A percentile compares a stretch with the other conserved stretches of the same genome.
phyloP scores from a whole-genome alignment of 805 yeast genomes.

The Wickerhamiella occidentalis region DNA sequence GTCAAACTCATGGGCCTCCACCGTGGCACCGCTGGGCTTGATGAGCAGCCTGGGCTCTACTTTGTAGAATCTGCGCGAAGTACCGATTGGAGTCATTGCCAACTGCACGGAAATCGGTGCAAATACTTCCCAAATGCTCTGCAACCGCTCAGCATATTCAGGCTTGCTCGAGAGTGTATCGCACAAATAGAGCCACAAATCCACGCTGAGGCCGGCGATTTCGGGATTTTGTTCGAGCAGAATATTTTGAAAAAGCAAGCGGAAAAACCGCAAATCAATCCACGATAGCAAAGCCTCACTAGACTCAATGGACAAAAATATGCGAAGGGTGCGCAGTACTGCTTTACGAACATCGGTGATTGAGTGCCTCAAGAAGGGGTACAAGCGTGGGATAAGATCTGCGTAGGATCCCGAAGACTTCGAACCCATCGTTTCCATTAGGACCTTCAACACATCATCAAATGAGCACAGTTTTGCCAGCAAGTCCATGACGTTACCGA shows the following conservation, averaged over 20 bases:
- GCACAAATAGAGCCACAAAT: slow-evolving; percentile 48
- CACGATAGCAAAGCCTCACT: slow-evolving; percentile 41
- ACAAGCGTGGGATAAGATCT: slow-evolving; percentile 73
- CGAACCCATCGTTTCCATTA: slow-evolving; percentile 48
- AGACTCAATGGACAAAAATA: slow-evolving; percentile 47
- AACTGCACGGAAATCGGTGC: slow-evolving; percentile 43
- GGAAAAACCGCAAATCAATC: slow-evolving; percentile 61
- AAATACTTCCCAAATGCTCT: slow-evolving; percentile 7
- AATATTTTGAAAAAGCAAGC: slow-evolving; percentile 76
- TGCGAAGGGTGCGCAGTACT: slow-evolving; percentile 65
- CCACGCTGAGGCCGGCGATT: slow-evolving; percentile 49
- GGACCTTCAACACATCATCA: slow-evolving; percentile 57
- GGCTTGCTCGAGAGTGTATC: slow-evolving; percentile 12
- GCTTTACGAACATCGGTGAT: slow-evolving; percentile 83
- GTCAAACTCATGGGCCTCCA: slow-evolving; percentile 14
- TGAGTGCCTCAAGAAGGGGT: slow-evolving; percentile 88
- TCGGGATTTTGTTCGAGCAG: slow-evolving; percentile 77
- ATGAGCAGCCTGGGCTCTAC: slow-evolving; percentile 68
- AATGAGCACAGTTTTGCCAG: slow-evolving; percentile 78
- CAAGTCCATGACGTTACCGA: slow-evolving; percentile 92
- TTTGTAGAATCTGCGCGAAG: slow-evolving; percentile 73
- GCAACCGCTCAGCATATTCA: not conserved
- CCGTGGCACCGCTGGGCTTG: slow-evolving; percentile 60
- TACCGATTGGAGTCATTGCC: slow-evolving; percentile 88
- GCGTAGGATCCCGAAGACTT: slow-evolving; percentile 51